phyloP scores from a whole-genome alignment of 208 protist species.

The Blechomonas ayalai region DNA sequence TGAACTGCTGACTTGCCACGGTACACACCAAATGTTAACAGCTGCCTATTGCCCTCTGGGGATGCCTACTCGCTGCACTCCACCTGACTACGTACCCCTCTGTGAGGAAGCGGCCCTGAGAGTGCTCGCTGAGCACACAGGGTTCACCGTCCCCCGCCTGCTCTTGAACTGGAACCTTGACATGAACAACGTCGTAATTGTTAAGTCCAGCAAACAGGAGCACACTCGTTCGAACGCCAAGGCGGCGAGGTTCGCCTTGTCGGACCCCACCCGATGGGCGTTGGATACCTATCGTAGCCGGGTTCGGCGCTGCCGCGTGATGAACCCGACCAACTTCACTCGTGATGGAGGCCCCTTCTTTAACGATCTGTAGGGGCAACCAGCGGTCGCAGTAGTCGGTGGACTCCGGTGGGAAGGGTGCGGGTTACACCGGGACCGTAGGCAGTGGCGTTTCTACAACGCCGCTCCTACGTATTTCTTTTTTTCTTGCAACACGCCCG shows the following conservation, averaged over 20 bases:
- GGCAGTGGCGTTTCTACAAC: no score
- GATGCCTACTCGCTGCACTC: slow-evolving; percentile 61
- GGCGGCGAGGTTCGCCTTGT: slow-evolving; percentile 53
- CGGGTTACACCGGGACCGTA: no score
- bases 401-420: no score
- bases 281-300: slow-evolving; percentile 44
- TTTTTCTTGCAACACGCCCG: no score
- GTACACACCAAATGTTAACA: slow-evolving; percentile 55
- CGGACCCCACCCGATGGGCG: slow-evolving; percentile 41
- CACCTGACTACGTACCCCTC: slow-evolving; percentile 43
- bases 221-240: slow-evolving; percentile 85
- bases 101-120: slow-evolving; percentile 28
- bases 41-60: slow-evolving; percentile 84
- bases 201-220: slow-evolving; percentile 63
- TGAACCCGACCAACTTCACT: slow-evolving; percentile 69
- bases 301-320: slow-evolving; percentile 42
- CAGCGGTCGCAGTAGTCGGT: no score
- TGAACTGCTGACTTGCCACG: slow-evolving; percentile 36
- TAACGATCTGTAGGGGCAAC: no score
- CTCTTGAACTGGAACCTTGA: slow-evolving; percentile 80
- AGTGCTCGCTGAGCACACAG: slow-evolving; percentile 46
- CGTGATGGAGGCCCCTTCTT: slow-evolving; percentile 54
- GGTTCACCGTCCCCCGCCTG: slow-evolving; percentile 55
- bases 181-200: slow-evolving; percentile 74
- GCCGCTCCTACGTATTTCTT: no score